Evolutionary conservation across 2,329 filamentous ascomycete genomes (phyloP).

Genomic region (Tetracladium maxilliforme): DNA sequence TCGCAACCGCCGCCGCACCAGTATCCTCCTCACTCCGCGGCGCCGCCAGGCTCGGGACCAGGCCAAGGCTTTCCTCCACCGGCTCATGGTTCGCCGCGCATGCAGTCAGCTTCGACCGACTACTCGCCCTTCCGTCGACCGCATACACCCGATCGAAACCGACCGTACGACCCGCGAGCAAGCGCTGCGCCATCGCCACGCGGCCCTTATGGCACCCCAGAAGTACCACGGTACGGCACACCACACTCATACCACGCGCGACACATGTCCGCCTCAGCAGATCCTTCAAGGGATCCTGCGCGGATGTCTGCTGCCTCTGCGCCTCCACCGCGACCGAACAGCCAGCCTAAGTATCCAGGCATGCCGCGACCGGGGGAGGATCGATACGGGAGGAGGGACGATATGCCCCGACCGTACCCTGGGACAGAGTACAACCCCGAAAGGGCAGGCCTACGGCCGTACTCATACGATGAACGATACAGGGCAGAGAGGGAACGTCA

Average conservation of each 20-base stretch:
- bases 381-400: constrained; percentile 33
- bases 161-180: constrained; percentile 33
- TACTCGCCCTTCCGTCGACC: constrained; percentile 50
- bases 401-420: constrained; percentile 20
- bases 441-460: constrained; percentile 23
- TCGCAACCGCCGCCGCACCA: constrained; percentile 26
- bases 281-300: constrained; percentile 28
- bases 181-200: constrained; percentile 16
- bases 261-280: constrained; percentile 21
- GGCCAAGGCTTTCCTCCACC: constrained; percentile 21
- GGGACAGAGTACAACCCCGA: constrained; percentile 39
- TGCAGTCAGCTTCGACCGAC: constrained; percentile 31
- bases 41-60: constrained; percentile 12
- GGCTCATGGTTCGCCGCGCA: constrained; percentile 18
- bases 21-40: constrained; percentile 25
- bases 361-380: constrained; percentile 18
- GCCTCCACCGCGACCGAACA: constrained; percentile 14
- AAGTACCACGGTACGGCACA: constrained; percentile 42
- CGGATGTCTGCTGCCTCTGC: constrained; percentile 14
- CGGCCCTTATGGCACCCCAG: constrained; percentile 31
- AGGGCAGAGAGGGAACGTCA: constrained; percentile 8
- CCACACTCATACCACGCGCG: constrained; percentile 39
- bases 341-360: constrained; percentile 16
- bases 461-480: constrained; percentile 38
- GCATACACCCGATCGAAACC: constrained; percentile 57